Evolutionary conservation across 306 rosid genomes (phyloP).

Genomic region (Sicyos edulis): DNA sequence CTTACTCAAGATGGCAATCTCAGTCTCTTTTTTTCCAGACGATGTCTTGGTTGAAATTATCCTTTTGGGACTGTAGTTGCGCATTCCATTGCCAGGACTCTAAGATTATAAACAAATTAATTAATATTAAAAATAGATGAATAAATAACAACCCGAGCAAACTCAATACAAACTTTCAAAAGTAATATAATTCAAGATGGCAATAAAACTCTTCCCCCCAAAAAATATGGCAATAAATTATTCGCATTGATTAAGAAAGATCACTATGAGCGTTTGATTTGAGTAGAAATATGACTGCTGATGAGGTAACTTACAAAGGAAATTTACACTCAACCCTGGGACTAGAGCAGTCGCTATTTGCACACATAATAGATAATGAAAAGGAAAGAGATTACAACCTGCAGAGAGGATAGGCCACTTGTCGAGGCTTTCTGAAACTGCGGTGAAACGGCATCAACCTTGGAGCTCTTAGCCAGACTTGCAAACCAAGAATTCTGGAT

Average conservation of each 20-base stretch:
- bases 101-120: conserved; percentile 10
- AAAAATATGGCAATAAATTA: background rate
- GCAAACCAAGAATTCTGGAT: conserved; percentile 23
- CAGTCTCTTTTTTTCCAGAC: conserved; percentile 8
- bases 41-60: conserved; percentile 28
- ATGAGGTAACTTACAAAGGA: conserved; percentile 4
- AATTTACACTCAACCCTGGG: background rate
- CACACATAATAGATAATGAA: background rate
- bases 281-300: background rate
- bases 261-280: background rate
- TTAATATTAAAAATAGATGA: no score
- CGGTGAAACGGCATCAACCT: conserved; percentile 21
- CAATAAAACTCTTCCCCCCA: background rate
- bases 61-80: conserved; percentile 30
- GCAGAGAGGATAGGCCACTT: conserved; percentile 20
- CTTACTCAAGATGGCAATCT: conserved; percentile 22
- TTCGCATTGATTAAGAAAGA: background rate
- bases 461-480: conserved; percentile 28
- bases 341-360: background rate
- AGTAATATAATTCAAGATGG: background rate
- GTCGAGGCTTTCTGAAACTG: conserved; percentile 12
- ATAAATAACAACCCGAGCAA: conserved; percentile 17
- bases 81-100: conserved; percentile 29
- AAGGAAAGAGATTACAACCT: conserved; percentile 25
- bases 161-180: conserved; percentile 25